Conservation (phyloP, 2,329 filamentous ascomycete genomes). For the Sclerotinia borealis region DNA sequence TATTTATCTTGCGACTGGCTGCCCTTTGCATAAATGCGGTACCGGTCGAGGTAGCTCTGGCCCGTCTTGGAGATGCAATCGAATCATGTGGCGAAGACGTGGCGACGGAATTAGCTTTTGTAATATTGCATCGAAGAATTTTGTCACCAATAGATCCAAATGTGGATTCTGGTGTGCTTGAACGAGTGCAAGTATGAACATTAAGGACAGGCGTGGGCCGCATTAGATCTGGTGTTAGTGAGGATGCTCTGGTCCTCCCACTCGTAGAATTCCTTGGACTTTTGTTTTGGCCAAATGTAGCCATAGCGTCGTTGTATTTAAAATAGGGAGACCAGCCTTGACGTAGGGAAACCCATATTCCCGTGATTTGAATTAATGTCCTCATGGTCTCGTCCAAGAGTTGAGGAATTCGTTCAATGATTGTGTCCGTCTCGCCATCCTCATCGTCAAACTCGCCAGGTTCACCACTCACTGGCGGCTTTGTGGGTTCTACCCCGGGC, state of each 20-base stretch:
- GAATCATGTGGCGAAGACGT: slow-evolving; percentile 15
- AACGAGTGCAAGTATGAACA: slow-evolving; percentile 5
- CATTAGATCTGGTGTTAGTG: slow-evolving; percentile 24
- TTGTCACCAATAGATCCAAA: slow-evolving; percentile 19
- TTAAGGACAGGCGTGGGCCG: slow-evolving; percentile 13
- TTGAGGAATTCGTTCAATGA: slow-evolving; percentile 33
- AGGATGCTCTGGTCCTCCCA: slow-evolving; percentile 23
- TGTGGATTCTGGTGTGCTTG: slow-evolving; percentile 25
- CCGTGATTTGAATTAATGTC: slow-evolving; percentile 45
- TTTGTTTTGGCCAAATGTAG: slow-evolving; percentile 10
- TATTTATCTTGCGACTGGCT: slow-evolving; percentile 24
- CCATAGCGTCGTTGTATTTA: slow-evolving; percentile 31
- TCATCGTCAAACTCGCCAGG: slow-evolving; percentile 10
- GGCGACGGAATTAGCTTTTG: slow-evolving; percentile 17
- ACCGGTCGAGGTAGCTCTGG: slow-evolving; percentile 41
- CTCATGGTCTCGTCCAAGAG: slow-evolving; percentile 41
- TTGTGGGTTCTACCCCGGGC: slow-evolving; percentile 40
- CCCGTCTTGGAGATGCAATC: slow-evolving; percentile 33
- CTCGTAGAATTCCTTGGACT: slow-evolving; percentile 9
- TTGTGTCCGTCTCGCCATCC: slow-evolving; percentile 18
- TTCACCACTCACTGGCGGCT: slow-evolving; percentile 17
- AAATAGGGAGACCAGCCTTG: slow-evolving; percentile 39
- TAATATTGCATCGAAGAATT: slow-evolving; percentile 20
- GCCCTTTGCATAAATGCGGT: slow-evolving; percentile 40
- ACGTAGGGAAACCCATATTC: slow-evolving; percentile 46